Percentiles rank a stretch among this genome's conserved stretches.
Conservation (phyloP, 306 rosid species). For the Lathyrus oleraceus region DNA sequence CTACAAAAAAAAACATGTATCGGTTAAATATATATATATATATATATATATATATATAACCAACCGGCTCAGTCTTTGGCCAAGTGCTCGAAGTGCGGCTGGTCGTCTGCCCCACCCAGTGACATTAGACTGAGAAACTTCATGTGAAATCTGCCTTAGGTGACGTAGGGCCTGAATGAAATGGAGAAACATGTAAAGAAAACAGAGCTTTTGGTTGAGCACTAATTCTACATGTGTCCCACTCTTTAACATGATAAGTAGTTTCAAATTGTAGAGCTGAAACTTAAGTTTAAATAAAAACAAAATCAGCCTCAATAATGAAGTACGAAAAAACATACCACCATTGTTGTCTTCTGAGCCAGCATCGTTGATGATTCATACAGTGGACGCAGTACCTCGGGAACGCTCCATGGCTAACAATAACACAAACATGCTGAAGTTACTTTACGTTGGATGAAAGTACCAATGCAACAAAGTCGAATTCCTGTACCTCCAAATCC, state of each 20-base stretch:
- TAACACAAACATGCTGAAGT: constrained; percentile 21
- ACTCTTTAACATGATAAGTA: constrained; percentile 7
- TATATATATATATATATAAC: no score
- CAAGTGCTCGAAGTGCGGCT: constrained; percentile 81
- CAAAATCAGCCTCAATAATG: not conserved
- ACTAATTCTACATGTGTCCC: not conserved
- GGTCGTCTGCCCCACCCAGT: constrained; percentile 97
- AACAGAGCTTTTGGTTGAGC: not conserved
- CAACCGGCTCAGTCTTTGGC: constrained; percentile 92
- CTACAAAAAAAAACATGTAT: not conserved
- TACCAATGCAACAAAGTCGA: constrained; percentile 14
- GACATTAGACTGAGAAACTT: constrained; percentile 89
- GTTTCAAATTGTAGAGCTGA: not conserved
- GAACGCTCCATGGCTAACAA: constrained; percentile 93
- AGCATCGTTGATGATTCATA: constrained; percentile 88
- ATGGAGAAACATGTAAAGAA: not conserved
- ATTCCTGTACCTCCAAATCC: constrained; percentile 58
- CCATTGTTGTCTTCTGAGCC: constrained; percentile 97
- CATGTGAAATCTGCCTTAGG: constrained; percentile 89
- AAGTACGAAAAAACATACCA: constrained; percentile 52
- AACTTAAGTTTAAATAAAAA: not conserved
- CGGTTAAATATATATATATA: constrained; percentile 17
- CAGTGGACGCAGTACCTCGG: constrained; percentile 90
- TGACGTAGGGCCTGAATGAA: constrained; percentile 80
- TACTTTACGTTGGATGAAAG: not conserved